These are phyloP conservation scores for Lagenaria siceraria DNA, from an alignment of 306 rosid genomes.

Conservation along the genomic window DNA sequence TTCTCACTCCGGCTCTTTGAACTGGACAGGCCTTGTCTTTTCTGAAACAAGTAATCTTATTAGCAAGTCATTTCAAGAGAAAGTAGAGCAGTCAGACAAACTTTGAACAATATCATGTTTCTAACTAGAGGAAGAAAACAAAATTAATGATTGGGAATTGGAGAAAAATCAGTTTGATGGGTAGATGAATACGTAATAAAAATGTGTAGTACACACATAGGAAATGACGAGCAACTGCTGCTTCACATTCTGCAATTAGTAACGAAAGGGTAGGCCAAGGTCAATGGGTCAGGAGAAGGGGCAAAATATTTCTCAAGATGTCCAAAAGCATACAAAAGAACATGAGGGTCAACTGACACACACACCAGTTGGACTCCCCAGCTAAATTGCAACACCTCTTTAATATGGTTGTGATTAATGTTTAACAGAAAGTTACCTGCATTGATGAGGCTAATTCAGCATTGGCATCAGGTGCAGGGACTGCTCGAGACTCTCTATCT, in stretches of 20 bases:
- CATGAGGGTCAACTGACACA: background rate
- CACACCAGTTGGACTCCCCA: background rate
- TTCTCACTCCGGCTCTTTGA: constrained; percentile 94
- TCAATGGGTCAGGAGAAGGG: background rate
- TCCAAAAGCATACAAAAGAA: background rate
- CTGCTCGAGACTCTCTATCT: constrained; percentile 74
- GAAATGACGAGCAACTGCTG: background rate
- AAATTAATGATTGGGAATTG: background rate
- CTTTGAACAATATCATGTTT: background rate
- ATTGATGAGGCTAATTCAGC: constrained; percentile 85
- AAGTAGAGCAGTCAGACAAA: background rate
- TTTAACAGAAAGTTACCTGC: constrained; percentile 47
- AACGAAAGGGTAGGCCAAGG: background rate
- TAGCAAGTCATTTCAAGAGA: background rate
- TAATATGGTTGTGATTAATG: background rate
- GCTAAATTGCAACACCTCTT: background rate
- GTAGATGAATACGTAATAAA: background rate
- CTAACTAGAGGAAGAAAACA: background rate
- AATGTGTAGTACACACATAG: background rate
- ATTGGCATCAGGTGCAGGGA: constrained; percentile 99
- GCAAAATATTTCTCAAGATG: too few species aligned
- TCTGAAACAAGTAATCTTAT: constrained; percentile 29
- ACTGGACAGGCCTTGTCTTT: constrained; percentile 61
- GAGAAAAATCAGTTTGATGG: background rate
- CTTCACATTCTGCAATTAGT: background rate